These are phyloP conservation scores for Meredithiella fracta DNA, from an alignment of 2,329 filamentous ascomycete genomes.

Conservation along the genomic window DNA sequence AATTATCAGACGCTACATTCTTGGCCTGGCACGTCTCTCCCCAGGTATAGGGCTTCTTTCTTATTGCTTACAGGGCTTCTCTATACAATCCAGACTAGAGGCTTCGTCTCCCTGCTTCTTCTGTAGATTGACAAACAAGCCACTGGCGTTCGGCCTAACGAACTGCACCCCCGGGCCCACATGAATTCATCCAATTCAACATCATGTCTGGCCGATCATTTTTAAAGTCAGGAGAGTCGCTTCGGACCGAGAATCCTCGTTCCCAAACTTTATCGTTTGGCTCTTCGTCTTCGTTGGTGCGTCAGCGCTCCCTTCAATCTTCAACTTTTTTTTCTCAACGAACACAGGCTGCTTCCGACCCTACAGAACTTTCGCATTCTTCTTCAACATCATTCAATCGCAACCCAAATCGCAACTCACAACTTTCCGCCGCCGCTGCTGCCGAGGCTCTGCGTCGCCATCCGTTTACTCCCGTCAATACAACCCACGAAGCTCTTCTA, in stretches of 20 bases:
- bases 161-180: too few relatives aligned
- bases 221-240: conserved; percentile 24
- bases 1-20: too few relatives aligned
- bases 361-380: conserved; percentile 28
- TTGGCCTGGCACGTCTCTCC: too few relatives aligned
- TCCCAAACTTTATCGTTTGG: conserved; percentile 18
- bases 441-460: conserved; percentile 68
- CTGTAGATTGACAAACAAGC: too few relatives aligned
- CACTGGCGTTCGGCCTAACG: too few relatives aligned
- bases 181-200: too few relatives aligned
- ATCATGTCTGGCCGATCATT: conserved; percentile 37
- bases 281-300: conserved; percentile 21
- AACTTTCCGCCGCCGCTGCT: conserved; percentile 67
- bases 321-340: conserved; percentile 51
- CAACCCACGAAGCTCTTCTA: conserved; percentile 54
- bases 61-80: too few relatives aligned
- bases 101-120: too few relatives aligned
- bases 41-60: too few relatives aligned
- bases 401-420: conserved; percentile 21
- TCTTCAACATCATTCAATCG: conserved; percentile 27
- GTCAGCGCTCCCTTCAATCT: too few relatives aligned
- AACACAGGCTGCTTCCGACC: conserved; percentile 64
- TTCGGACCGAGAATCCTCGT: conserved; percentile 16
- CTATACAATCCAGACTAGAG: too few relatives aligned
- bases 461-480: conserved; percentile 60